Percentiles rank a stretch among this genome's conserved stretches.
These are phyloP conservation scores for Claviceps digitariae DNA, from an alignment of 2,329 filamentous ascomycete species.

Conservation along the genomic window DNA sequence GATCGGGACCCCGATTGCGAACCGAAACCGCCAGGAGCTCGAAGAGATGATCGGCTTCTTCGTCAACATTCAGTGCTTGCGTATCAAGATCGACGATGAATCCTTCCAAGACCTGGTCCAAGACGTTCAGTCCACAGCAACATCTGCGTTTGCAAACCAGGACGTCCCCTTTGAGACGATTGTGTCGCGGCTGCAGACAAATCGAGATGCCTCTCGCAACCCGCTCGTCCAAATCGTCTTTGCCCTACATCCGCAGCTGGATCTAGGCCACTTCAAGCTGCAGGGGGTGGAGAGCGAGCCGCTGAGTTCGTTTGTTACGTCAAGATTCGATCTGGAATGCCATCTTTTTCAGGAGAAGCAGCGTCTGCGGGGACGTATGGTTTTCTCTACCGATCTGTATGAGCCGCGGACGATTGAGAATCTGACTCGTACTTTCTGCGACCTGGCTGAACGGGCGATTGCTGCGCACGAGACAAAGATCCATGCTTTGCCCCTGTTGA, in stretches of 20 bases:
- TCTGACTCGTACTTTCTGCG: neutral
- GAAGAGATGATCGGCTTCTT: conserved; percentile 14
- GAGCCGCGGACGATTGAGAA: neutral
- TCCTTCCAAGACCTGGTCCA: neutral
- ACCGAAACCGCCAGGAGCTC: conserved; percentile 11
- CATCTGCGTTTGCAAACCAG: conserved; percentile 6
- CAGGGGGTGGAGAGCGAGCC: conserved; percentile 8
- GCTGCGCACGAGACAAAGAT: conserved; percentile 5
- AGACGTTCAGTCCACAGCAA: neutral
- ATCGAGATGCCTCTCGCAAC: conserved; percentile 9
- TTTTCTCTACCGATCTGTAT: neutral
- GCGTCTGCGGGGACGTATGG: neutral
- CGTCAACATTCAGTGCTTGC: conserved; percentile 15
- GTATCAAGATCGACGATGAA: conserved; percentile 7
- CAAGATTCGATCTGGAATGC: conserved; percentile 12
- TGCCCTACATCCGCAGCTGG: conserved; percentile 11
- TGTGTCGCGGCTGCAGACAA: conserved; percentile 6
- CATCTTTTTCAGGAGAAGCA: neutral
- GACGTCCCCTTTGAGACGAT: conserved; percentile 11
- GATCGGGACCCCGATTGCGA: conserved; percentile 12
- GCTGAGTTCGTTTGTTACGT: conserved; percentile 1
- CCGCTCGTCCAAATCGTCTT: conserved; percentile 10
- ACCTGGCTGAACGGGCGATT: conserved; percentile 5
- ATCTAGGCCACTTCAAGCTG: conserved; percentile 9
- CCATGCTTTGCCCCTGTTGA: neutral